Percentiles rank a stretch among this genome's conserved stretches.
Evolutionary conservation across 2,329 filamentous ascomycete species (phyloP).

Genomic region (Penicillium sp.): DNA sequence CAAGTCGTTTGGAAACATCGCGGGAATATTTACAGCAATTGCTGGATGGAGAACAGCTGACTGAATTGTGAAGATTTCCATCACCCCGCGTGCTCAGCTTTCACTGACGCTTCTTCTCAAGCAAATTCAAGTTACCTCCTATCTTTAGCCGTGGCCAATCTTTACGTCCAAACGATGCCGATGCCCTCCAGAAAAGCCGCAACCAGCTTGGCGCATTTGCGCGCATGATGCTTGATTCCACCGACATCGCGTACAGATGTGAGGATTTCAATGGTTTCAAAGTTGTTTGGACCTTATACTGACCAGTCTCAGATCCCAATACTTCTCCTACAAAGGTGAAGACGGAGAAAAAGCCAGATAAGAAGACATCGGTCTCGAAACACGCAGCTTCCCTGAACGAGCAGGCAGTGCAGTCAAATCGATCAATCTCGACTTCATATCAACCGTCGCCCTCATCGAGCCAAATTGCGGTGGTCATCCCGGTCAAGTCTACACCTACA

Average conservation of each 20-base stretch:
- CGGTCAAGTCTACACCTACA: conserved; percentile 42
- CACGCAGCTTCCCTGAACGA: conserved; percentile 22
- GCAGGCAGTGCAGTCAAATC: conserved; percentile 32
- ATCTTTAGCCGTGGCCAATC: conserved; percentile 22
- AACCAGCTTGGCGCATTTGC: conserved; percentile 52
- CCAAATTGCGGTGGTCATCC: conserved; percentile 50
- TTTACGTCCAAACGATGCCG: conserved; percentile 15
- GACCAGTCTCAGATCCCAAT: conserved; percentile 33
- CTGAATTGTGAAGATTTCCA: conserved; percentile 39
- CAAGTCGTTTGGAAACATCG: conserved; percentile 67
- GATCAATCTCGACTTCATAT: conserved; percentile 44
- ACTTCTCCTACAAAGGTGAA: conserved; percentile 24
- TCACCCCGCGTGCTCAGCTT: background rate
- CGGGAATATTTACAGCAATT: conserved; percentile 73
- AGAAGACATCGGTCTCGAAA: conserved; percentile 21
- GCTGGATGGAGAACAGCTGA: conserved; percentile 64
- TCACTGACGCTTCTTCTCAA: conserved; percentile 19
- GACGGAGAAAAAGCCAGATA: conserved; percentile 23
- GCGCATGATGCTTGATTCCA: conserved; percentile 52
- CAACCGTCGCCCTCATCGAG: conserved; percentile 22
- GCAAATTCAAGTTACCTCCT: conserved; percentile 44
- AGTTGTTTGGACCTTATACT: conserved; percentile 9
- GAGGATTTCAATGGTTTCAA: conserved; percentile 15
- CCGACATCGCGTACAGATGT: conserved; percentile 46
- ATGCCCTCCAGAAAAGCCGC: conserved; percentile 24